A percentile compares a stretch with the other conserved stretches of the same genome.
Evolutionary conservation across 176 grass and related monocot genomes (phyloP).

Genomic region (Carex kokanica): DNA sequence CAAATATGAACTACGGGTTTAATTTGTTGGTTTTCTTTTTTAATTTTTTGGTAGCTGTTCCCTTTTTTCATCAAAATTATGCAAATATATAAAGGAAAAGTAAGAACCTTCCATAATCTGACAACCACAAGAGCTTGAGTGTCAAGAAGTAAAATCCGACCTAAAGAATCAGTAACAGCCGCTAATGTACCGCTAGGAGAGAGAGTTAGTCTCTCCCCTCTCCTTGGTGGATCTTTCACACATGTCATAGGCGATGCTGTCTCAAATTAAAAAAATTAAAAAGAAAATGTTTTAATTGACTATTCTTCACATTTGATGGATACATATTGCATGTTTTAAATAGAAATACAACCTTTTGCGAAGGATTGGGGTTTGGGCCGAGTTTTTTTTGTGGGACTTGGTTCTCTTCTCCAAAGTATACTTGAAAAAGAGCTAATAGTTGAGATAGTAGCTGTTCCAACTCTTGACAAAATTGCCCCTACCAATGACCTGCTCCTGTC

Average conservation of each 20-base stretch:
- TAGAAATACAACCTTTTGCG: conserved; percentile 71
- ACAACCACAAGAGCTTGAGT: conserved; percentile 92
- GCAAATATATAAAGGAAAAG: background rate
- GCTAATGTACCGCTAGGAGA: conserved; percentile 91
- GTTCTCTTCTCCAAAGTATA: conserved; percentile 78
- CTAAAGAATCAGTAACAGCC: conserved; percentile 94
- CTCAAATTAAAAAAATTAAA: conserved; percentile 32
- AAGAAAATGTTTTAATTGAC: background rate
- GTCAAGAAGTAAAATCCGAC: conserved; percentile 79
- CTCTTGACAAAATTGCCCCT: conserved; percentile 90
- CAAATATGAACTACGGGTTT: background rate
- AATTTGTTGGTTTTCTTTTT: background rate
- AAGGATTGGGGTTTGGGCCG: conserved; percentile 77
- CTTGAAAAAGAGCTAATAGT: conserved; percentile 91
- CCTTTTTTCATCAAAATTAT: background rate
- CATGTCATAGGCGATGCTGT: conserved; percentile 85
- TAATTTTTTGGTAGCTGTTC: background rate
- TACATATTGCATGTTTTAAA: background rate
- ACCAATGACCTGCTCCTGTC: conserved; percentile 92
- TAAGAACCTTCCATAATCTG: conserved; percentile 84
- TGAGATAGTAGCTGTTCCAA: conserved; percentile 80
- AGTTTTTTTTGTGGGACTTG: conserved; percentile 60
- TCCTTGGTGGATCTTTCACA: conserved; percentile 82
- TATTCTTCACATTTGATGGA: background rate
- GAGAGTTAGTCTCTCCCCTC: conserved; percentile 80